Evolutionary conservation across 495 filamentous ascomycete genomes (phyloP), one percentile per base, ranked within the genome.

Genomic region (Penicillium odoratum): DNA sequence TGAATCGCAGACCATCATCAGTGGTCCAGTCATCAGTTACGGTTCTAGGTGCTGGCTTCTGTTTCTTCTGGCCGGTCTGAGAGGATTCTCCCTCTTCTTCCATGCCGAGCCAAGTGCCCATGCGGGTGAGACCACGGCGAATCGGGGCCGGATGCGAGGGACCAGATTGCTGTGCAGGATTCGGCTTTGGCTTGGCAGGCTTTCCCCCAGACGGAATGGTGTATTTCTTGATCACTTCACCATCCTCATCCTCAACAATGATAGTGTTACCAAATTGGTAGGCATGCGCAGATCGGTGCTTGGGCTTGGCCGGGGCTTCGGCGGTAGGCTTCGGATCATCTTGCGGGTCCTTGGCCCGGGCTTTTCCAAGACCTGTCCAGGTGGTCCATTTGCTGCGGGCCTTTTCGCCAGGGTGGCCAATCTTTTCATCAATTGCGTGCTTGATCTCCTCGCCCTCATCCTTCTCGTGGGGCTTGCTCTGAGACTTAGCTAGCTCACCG

Each of bases 251-350:
- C 72, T 99, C 95, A 15, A 99, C 92, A 66, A 99, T 97, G 62
- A 99, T 93, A 70, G 92, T 96, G 62, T 91, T 94, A 45, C 93
- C 95, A 63, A 93, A 97, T 62, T 96, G 92, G 65, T 96, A 99
- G 4, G 95, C 95, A 64, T 90, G 83, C 10, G 95, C 95, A 5
- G 94, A 86, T 25, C 82, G 76, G 46, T 44, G 66, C 51, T 68
- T 68, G 10, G 65, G 53, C 48, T 70, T 69, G 21, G 62, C 63
- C 13, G 54, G 58, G 5, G 56, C 42, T 4, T 63, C 60, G 29
- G 58, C 51, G 25, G 62, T 59, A 44, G 50, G 59, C 55, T 60
- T 56, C 7, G 55, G 34, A 43, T 69, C 57, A 11, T 65, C 54
- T 30, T 49, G 43, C 45, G 58, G 48, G 4, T 62, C 61, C 25